Evolutionary conservation across 768 basidiomycete species (phyloP), one percentile per base, ranked within the genome.

Genomic region (Dioszegia hungarica): DNA sequence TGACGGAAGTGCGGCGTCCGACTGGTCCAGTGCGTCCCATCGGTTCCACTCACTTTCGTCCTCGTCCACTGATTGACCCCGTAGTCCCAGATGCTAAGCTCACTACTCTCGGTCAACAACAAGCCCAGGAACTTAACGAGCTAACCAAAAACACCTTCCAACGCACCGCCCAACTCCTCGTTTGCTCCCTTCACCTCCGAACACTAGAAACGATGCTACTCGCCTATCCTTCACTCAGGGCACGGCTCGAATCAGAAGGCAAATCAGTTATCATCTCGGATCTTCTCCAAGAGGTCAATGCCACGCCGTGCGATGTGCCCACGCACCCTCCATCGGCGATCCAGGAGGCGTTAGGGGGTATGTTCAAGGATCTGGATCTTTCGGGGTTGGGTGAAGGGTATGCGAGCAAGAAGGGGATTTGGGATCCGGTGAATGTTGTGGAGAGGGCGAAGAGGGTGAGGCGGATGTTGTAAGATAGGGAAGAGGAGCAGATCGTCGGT

Each of bases 401-500:
- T 66, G 67, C 63, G 0, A 56, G 49, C 11, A 77, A 77, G 62
- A 41, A 61, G 25, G 75, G 75, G 1, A 68, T 74, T 33, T 73
- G 59, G 31, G 49, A 31, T 9, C 66, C 63, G 19, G 56, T 49
- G 9, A 52, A 57, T 5, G 68, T 29, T 0, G 19, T 49, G 17
- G 54, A 64, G 31, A 8, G 68, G 6, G 71, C 71, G 14, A 47
- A 37, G 38, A 53, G 56, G 49, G 74, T 73, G 0, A 59, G 76
- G 45, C 46, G 53, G 22, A 76, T 73, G 72, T 52, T 77, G 37
- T 52, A 71, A 19, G 57, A 61, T 12, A 31, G 71, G 38, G 51
- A 56, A n/a, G 76, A 77, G 61, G 36, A 58, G 29, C 60, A 67
- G 50, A 76, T 77, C 43, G 75, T 75, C 36, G 68, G 66, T 70